A percentile compares a stretch with the other conserved stretches of the same genome.
These are phyloP conservation scores for Alnus rubra DNA, from an alignment of 306 rosid genomes.

Conservation along the genomic window DNA sequence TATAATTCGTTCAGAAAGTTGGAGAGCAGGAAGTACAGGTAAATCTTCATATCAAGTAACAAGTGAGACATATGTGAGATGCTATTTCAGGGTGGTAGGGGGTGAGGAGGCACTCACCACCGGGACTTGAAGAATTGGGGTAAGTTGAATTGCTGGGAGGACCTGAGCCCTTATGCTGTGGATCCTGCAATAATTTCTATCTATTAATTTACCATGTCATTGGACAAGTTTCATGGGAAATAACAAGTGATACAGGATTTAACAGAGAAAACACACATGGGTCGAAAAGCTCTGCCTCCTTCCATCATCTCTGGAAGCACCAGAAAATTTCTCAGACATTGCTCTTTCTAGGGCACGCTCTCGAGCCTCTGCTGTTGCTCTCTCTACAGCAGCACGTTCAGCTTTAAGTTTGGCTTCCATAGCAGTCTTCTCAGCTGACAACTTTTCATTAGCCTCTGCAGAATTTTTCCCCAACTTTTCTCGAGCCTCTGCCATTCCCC, in stretches of 20 bases:
- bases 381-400: slow-evolving; percentile 94
- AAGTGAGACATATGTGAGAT: neutral
- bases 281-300: slow-evolving; percentile 34
- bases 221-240: slow-evolving; percentile 8
- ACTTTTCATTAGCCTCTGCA: slow-evolving; percentile 52
- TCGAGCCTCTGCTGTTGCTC: slow-evolving; percentile 85
- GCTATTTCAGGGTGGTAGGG: neutral
- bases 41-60: neutral
- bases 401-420: slow-evolving; percentile 79
- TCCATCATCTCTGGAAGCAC: slow-evolving; percentile 50
- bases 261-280: slow-evolving; percentile 31
- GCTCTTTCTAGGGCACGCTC: slow-evolving; percentile 88
- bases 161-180: slow-evolving; percentile 38
- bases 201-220: slow-evolving; percentile 5
- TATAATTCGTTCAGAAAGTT: slow-evolving; percentile 8
- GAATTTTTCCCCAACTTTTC: slow-evolving; percentile 59
- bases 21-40: neutral
- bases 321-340: slow-evolving; percentile 58
- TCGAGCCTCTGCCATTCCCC: slow-evolving; percentile 54
- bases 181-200: slow-evolving; percentile 33
- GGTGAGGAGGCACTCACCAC: slow-evolving; percentile 24
- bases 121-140: slow-evolving; percentile 59
- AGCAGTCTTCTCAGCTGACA: slow-evolving; percentile 66
- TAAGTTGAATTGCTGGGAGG: slow-evolving; percentile 40
- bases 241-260: neutral